A percentile compares a stretch with the other conserved stretches of the same genome.
Evolutionary conservation across 345 rosid species (phyloP).

Genomic region (Excoecaria cochinchinensis): DNA sequence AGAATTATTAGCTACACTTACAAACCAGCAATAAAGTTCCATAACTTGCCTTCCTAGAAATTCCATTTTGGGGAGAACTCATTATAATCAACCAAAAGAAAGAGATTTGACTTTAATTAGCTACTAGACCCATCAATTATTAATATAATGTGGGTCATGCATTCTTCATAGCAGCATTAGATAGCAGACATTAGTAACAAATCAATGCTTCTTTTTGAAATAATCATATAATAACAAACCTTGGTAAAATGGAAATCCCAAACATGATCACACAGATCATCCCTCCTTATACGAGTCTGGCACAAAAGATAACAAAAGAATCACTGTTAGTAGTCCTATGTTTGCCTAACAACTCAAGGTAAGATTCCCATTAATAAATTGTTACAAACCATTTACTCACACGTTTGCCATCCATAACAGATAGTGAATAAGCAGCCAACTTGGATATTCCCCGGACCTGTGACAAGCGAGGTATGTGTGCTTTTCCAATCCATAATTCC

Average conservation of each 20-base stretch:
- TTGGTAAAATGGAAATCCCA: conserved; percentile 60
- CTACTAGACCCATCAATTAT: background rate
- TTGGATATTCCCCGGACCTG: conserved; percentile 49
- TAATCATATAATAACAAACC: conserved; percentile 31
- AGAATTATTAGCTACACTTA: background rate
- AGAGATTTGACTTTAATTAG: background rate
- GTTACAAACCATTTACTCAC: conserved; percentile 33
- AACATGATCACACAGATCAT: conserved; percentile 57
- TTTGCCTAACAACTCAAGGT: background rate
- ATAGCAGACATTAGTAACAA: background rate
- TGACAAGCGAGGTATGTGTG: conserved; percentile 56
- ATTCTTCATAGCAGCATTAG: background rate
- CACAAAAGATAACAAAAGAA: conserved; percentile 14
- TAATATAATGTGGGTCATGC: background rate
- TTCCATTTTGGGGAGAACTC: background rate
- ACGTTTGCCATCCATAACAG: conserved; percentile 53
- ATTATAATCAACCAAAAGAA: conserved; percentile 2
- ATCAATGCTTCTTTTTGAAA: background rate
- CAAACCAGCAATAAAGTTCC: background rate
- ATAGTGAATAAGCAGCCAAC: conserved; percentile 51
- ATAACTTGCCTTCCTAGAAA: background rate
- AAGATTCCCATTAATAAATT: background rate
- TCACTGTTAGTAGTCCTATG: background rate
- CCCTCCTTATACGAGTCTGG: conserved; percentile 53
- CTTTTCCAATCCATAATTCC: conserved; percentile 57